Conservation (phyloP, 768 basidiomycete genomes). For the Fomitopsis serialis region DNA sequence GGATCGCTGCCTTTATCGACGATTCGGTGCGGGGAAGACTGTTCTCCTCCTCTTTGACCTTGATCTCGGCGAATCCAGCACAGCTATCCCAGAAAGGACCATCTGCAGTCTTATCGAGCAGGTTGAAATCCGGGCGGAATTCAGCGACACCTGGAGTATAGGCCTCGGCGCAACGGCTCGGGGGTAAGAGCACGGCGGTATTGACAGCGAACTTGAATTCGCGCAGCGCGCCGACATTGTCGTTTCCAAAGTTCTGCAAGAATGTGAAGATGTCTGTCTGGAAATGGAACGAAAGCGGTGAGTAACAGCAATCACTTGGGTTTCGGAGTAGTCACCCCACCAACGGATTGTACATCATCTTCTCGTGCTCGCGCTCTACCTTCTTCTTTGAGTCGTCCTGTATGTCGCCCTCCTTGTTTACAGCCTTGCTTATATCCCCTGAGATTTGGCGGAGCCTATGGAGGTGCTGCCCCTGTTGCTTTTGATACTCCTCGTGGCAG, state of each 20-base stretch:
- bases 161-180: background rate
- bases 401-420: too few species aligned
- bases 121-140: background rate
- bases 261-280: too few species aligned
- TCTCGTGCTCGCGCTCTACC: background rate
- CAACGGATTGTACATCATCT: background rate
- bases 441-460: background rate
- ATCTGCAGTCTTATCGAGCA: background rate
- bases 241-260: too few species aligned
- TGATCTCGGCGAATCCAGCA: background rate
- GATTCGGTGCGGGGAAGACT: too few species aligned
- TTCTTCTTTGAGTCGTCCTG: background rate
- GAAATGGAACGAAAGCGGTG: too few species aligned
- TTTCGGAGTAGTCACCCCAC: background rate
- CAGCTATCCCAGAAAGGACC: background rate
- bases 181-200: background rate
- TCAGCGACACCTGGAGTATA: background rate
- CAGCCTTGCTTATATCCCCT: too few species aligned
- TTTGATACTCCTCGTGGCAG: background rate
- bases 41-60: background rate
- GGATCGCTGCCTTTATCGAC: background rate
- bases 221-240: too few species aligned
- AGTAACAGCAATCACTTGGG: background rate
- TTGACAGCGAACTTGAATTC: background rate
- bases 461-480: background rate